Base-by-base conservation (phyloP, 805 yeast genomes). In the Nakazawaea molendinolei region DNA sequence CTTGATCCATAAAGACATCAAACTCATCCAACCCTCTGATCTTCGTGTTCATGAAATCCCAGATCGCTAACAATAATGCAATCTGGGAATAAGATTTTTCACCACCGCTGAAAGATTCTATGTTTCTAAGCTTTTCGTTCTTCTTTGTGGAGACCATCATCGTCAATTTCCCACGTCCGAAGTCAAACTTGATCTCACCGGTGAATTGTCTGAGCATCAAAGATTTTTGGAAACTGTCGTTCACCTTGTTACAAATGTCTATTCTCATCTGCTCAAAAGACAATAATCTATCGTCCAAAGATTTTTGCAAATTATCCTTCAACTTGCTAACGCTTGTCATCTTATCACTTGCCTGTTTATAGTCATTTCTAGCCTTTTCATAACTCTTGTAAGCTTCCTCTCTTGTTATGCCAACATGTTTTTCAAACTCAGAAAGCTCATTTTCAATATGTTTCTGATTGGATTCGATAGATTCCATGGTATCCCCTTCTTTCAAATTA, bases 1-100 rank as follows among this genome's bases (percentile, higher is more conserved):
- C 85, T 33, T 86, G 86, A 56, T 92, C 99, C 98, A 92, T 92
- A 51, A 79, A 92, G 15, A 92, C 98, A 60, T 92, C 99, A 55
- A 84, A 92, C 57, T 92, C 99, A 58, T 92, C 99, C 41, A 92
- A 62, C 0, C 97, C 97, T 41, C 94, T 74, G 14, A 92, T 72
- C 39, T 84, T 74, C 0, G 95, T 80, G 42, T 81, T 76, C 95
- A 92, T 89, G 19, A 86, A 80, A 44, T 77, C 76, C 99, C 99
- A 92, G 20, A 95, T 82, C 0, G 97, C 81, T 41, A 90, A 64
- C 31, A 92, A 59, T 40, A 92, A 68, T 0, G 97, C 84, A 44
- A 90, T 79, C 55, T 94, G 98, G 0, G 95, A 78, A 55, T 82
- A 90, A 1, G 97, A 86, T 53, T 89, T 89, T 54, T 92, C 98